Percentiles rank a stretch among this genome's conserved stretches.
phyloP scores from a whole-genome alignment of 129 eudicot species.

The Kitagawia praeruptora region DNA sequence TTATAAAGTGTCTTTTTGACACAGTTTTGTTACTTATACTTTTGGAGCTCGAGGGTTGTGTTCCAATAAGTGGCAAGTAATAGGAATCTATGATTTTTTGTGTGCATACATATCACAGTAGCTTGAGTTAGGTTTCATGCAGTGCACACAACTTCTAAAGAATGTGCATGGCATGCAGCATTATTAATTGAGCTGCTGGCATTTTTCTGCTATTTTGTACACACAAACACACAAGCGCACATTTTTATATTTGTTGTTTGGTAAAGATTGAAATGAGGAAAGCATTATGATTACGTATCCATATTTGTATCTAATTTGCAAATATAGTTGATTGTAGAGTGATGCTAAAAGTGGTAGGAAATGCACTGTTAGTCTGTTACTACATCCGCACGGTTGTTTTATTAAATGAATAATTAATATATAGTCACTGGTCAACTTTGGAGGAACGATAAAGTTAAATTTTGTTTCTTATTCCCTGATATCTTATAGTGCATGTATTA shows the following conservation, averaged over 20 bases:
- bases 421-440: background rate
- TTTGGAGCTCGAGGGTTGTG: background rate
- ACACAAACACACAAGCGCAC: background rate
- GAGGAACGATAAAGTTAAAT: background rate
- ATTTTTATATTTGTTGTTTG: background rate
- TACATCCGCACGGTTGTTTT: background rate
- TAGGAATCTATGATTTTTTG: background rate
- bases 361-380: background rate
- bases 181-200: background rate
- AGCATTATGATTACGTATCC: background rate
- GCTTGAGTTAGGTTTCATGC: constrained; percentile 1
- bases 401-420: background rate
- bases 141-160: background rate
- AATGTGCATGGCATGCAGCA: background rate
- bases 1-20: background rate
- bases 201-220: background rate
- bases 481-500: background rate
- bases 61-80: background rate
- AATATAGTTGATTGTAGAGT: background rate
- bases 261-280: background rate
- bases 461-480: background rate
- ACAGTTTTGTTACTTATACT: background rate
- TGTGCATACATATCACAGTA: background rate
- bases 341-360: background rate
- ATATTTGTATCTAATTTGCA: background rate